Evolutionary conservation across 495 filamentous ascomycete genomes (phyloP).

Genomic region (Podospora pseudopauciseta): DNA sequence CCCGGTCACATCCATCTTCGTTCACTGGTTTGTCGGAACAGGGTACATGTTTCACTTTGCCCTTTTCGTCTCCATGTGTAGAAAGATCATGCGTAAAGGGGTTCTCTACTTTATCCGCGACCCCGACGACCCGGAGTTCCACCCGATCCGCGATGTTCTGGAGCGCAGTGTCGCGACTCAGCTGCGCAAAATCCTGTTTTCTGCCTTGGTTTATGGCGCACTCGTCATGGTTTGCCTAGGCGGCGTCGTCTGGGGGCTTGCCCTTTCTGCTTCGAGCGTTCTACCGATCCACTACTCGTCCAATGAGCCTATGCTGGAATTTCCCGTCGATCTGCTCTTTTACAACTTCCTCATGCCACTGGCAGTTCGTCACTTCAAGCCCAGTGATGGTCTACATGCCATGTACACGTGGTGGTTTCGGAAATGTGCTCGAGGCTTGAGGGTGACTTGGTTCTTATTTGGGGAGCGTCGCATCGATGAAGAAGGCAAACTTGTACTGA

Average conservation of each 20-base stretch:
- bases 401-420: slow-evolving; percentile 98
- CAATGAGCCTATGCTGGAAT: slow-evolving; percentile 86
- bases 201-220: slow-evolving; percentile 90
- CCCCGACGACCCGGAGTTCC: slow-evolving; percentile 97
- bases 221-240: slow-evolving; percentile 91
- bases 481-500: slow-evolving; percentile 56
- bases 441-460: slow-evolving; percentile 90
- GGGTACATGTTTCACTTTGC: slow-evolving; percentile 99
- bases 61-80: slow-evolving; percentile 97
- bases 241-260: slow-evolving; percentile 91
- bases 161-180: slow-evolving; percentile 91
- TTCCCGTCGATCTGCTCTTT: slow-evolving; percentile 89
- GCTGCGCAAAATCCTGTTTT: slow-evolving; percentile 93
- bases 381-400: slow-evolving; percentile 73
- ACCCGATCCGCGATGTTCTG: slow-evolving; percentile 93
- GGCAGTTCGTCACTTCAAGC: slow-evolving; percentile 74
- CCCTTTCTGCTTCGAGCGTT: slow-evolving; percentile 59
- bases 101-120: slow-evolving; percentile 98
- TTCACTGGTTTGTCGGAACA: slow-evolving; percentile 98
- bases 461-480: slow-evolving; percentile 76
- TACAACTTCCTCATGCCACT: slow-evolving; percentile 95
- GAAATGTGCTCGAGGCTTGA: slow-evolving; percentile 71
- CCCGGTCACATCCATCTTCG: slow-evolving; percentile 84
- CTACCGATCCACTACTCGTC: slow-evolving; percentile 91
- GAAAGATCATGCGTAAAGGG: slow-evolving; percentile 90